Evolutionary conservation across 2,329 filamentous ascomycete genomes (phyloP).

Genomic region (Aspergillus brasiliensis): DNA sequence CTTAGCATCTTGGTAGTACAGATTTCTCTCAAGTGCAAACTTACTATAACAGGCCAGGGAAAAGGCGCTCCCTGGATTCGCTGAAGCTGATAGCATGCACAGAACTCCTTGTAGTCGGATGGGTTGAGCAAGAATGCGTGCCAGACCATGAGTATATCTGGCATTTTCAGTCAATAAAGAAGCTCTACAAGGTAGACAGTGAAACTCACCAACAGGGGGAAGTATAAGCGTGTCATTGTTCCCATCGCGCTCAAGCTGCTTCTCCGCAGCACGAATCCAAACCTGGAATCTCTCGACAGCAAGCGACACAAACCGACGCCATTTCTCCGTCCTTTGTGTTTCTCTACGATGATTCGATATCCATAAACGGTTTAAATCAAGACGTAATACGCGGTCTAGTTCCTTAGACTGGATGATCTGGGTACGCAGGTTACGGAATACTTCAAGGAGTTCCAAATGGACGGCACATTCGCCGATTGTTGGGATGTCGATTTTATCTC

Average conservation of each 20-base stretch:
- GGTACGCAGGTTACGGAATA: slow-evolving; percentile 12
- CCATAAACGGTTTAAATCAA: background rate
- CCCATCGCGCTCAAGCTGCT: background rate
- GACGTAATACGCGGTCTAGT: slow-evolving; percentile 10
- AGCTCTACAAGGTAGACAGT: background rate
- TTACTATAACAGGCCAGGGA: slow-evolving; percentile 61
- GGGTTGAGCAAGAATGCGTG: slow-evolving; percentile 77
- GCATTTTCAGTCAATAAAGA: background rate
- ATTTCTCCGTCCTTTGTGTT: slow-evolving; percentile 9
- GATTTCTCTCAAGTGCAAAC: background rate
- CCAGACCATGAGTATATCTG: slow-evolving; percentile 77
- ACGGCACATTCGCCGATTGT: slow-evolving; percentile 15
- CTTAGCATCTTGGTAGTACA: background rate
- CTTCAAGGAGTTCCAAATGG: slow-evolving; percentile 21
- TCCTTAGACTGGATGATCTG: slow-evolving; percentile 12
- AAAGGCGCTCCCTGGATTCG: slow-evolving; percentile 62
- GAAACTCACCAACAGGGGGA: slow-evolving; percentile 58
- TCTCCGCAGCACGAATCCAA: slow-evolving; percentile 13
- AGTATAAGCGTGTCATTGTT: slow-evolving; percentile 28
- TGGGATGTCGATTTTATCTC: slow-evolving; percentile 2
- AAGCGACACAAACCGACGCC: slow-evolving; percentile 15
- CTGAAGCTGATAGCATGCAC: slow-evolving; percentile 57
- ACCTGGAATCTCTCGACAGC: slow-evolving; percentile 12
- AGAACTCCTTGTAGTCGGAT: slow-evolving; percentile 68
- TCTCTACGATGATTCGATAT: background rate